A percentile compares a stretch with the other conserved stretches of the same genome.
These are phyloP conservation scores for Eudorina sp. DNA, from an alignment of 139 green algal species.

Conservation along the genomic window DNA sequence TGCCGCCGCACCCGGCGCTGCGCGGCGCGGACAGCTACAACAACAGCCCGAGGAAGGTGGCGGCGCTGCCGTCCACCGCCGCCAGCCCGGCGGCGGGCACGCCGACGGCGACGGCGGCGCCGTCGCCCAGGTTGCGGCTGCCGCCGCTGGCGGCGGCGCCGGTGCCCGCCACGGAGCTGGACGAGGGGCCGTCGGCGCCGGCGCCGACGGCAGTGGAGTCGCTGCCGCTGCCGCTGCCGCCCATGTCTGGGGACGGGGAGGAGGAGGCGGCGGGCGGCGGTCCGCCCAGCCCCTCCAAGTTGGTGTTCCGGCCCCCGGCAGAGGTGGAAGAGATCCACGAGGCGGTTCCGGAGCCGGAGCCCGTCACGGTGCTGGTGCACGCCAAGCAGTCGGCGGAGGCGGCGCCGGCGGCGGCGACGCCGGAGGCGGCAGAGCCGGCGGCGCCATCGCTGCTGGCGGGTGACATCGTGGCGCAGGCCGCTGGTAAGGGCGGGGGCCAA, in stretches of 20 bases:
- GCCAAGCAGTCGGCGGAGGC: background rate
- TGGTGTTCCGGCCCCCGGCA: background rate
- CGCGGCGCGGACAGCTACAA: slow-evolving; percentile 16
- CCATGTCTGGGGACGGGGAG: background rate
- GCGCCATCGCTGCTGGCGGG: no score
- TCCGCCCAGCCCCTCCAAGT: background rate
- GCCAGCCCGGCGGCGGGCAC: background rate
- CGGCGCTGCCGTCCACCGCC: background rate
- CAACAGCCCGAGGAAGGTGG: slow-evolving; percentile 6
- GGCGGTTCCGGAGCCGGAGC: background rate
- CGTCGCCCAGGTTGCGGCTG: background rate
- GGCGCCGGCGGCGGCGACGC: background rate
- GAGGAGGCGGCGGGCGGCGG: background rate
- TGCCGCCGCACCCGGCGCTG: slow-evolving; percentile 9
- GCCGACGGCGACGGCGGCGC: no score
- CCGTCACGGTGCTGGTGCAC: background rate
- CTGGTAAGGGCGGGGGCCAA: background rate
- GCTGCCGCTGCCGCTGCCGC: background rate
- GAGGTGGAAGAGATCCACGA: background rate
- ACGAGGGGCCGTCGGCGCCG: background rate
- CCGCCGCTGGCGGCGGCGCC: background rate
- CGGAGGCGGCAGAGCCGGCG: background rate
- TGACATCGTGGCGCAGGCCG: no score
- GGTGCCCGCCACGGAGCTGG: background rate
- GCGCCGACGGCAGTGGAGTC: background rate